Percentiles rank a stretch among this genome's conserved stretches.
phyloP scores from a whole-genome alignment of 768 basidiomycete species.

The Xerocomus potaroensis region DNA sequence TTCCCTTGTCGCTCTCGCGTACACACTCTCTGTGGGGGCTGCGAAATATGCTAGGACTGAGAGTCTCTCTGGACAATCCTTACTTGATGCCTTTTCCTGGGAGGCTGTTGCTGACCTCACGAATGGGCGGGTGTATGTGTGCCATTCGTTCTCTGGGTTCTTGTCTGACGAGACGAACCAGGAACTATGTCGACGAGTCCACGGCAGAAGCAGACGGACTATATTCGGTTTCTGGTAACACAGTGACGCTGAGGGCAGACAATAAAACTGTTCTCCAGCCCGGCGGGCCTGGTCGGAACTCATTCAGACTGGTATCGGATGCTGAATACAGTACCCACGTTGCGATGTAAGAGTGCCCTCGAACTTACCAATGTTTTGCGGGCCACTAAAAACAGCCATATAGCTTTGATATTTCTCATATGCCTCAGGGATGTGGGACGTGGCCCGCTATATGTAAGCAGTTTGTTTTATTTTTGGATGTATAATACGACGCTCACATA shows the following conservation, averaged over 20 bases:
- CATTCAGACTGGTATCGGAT: constrained; percentile 34
- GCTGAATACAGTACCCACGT: constrained; percentile 32
- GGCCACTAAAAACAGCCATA: too few species aligned
- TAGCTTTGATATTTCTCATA: constrained; percentile 35
- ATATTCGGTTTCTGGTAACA: constrained; percentile 48
- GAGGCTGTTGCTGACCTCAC: constrained; percentile 33
- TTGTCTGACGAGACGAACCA: constrained; percentile 11
- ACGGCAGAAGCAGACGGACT: constrained; percentile 54
- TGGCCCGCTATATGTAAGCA: constrained; percentile 36
- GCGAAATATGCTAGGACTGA: constrained; percentile 44
- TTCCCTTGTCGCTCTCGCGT: constrained; percentile 5
- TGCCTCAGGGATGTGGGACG: constrained; percentile 38
- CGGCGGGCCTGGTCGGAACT: constrained; percentile 32
- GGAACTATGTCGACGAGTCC: constrained; percentile 41
- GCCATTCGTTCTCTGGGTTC: neutral
- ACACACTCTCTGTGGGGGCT: constrained; percentile 26
- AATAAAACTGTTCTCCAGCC: constrained; percentile 28
- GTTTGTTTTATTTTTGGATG: too few species aligned
- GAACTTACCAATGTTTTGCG: neutral
- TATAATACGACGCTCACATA: too few species aligned
- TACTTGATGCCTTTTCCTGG: constrained; percentile 36
- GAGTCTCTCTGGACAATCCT: constrained; percentile 47
- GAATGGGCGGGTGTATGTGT: constrained; percentile 31
- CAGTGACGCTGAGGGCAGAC: constrained; percentile 32
- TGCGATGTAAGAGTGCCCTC: constrained; percentile 21